Evolutionary conservation across 148 eudicot species (phyloP).

Genomic region (Vaccinium myrtillus): DNA sequence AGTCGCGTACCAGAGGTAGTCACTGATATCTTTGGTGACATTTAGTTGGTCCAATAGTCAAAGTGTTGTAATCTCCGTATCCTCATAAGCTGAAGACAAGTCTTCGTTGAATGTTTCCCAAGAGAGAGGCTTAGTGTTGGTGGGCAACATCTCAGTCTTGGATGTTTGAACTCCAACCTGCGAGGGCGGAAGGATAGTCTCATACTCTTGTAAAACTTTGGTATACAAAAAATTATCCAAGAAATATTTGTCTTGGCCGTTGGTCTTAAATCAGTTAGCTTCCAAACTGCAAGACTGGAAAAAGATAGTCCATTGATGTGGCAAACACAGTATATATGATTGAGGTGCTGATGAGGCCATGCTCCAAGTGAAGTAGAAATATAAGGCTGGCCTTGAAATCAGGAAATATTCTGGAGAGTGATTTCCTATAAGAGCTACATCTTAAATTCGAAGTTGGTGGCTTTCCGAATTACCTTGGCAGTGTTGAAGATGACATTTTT

Average conservation of each 20-base stretch:
- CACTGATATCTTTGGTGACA: slow-evolving; percentile 75
- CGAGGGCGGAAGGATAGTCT: background rate
- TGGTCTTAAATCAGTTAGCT: background rate
- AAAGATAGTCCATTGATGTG: background rate
- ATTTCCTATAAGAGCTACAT: background rate
- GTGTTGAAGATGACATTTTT: slow-evolving; percentile 79
- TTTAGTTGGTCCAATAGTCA: slow-evolving; percentile 88
- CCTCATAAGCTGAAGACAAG: slow-evolving; percentile 37
- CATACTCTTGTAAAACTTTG: background rate
- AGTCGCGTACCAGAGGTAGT: slow-evolving; percentile 93
- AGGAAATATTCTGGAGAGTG: background rate
- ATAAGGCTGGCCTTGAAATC: background rate
- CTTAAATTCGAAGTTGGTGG: background rate
- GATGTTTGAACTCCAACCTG: slow-evolving; percentile 69
- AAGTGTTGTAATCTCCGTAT: slow-evolving; percentile 39
- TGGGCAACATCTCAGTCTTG: slow-evolving; percentile 51
- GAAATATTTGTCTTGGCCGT: background rate
- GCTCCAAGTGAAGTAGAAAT: background rate
- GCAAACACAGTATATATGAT: background rate
- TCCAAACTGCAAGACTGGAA: background rate
- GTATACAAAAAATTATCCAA: background rate
- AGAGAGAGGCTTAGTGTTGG: slow-evolving; percentile 33
- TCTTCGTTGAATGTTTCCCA: slow-evolving; percentile 81
- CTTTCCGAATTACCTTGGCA: slow-evolving; percentile 54
- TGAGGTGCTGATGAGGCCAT: background rate